A percentile compares a stretch with the other conserved stretches of the same genome.
Evolutionary conservation across 495 filamentous ascomycete species (phyloP).

Genomic region (Penicillium parvum): DNA sequence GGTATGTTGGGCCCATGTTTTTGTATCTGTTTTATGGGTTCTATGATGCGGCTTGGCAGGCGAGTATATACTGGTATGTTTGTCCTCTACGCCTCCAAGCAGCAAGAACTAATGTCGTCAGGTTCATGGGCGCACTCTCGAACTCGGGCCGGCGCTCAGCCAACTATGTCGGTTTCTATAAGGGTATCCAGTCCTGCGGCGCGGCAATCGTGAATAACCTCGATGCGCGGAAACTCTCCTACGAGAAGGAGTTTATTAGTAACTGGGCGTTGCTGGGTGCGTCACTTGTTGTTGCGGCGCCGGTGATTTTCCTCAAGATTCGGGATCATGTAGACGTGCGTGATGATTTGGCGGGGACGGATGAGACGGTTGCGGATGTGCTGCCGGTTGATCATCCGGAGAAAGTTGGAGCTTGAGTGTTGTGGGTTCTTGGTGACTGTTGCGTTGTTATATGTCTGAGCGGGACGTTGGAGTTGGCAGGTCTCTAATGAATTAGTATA

Average conservation of each 20-base stretch:
- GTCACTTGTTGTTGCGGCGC: constrained; percentile 60
- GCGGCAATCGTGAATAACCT: constrained; percentile 70
- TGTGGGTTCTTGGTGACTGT: not conserved
- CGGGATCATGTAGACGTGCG: constrained; percentile 61
- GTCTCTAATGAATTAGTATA: too few species aligned
- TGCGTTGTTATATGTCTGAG: not conserved
- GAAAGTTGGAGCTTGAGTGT: not conserved
- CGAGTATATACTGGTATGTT: constrained; percentile 71
- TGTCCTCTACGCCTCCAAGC: not conserved
- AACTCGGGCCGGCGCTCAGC: constrained; percentile 83
- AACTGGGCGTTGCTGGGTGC: constrained; percentile 61
- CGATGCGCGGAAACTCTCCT: constrained; percentile 56
- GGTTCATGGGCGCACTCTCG: constrained; percentile 79
- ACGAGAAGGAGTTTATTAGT: constrained; percentile 41
- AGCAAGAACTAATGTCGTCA: constrained; percentile 15
- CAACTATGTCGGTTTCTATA: constrained; percentile 87
- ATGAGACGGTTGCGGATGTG: constrained; percentile 6
- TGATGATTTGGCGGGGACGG: constrained; percentile 51
- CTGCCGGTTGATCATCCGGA: constrained; percentile 4
- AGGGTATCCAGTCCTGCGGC: constrained; percentile 80
- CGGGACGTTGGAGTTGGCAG: too few species aligned
- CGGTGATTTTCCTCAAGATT: constrained; percentile 66
- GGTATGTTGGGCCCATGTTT: constrained; percentile 44
- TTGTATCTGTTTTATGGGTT: constrained; percentile 50
- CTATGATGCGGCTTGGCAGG: constrained; percentile 54